Conservation (phyloP, 1,284 basidiomycete genomes). For the Fomes fomentarius region DNA sequence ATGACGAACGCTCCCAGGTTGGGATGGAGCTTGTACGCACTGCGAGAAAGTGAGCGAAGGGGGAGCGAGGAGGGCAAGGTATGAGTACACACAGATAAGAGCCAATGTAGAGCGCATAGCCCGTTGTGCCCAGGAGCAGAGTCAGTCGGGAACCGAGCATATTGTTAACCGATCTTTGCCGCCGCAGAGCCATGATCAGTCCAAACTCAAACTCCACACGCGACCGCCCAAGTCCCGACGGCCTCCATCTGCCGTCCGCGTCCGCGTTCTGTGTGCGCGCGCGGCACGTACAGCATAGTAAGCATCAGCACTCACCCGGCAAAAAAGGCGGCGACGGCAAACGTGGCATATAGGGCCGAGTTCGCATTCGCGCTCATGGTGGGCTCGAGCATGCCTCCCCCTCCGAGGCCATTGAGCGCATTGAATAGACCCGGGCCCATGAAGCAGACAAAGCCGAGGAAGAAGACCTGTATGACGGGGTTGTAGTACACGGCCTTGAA, state of each 20-base stretch:
- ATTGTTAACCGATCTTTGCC: conserved; percentile 76
- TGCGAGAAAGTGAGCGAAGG: conserved; percentile 31
- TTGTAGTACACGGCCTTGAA: conserved; percentile 41
- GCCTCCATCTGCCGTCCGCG: too few species aligned
- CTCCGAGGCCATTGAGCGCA: conserved; percentile 65
- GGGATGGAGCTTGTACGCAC: conserved; percentile 69
- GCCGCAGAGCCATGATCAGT: conserved; percentile 2
- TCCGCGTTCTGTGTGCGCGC: too few species aligned
- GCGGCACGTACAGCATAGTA: too few species aligned
- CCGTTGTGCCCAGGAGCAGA: conserved; percentile 69
- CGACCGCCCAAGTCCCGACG: too few species aligned
- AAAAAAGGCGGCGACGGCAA: conserved; percentile 66
- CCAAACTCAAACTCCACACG: background rate
- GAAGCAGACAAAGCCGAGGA: conserved; percentile 71
- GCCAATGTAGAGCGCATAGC: conserved; percentile 76
- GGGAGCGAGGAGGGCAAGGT: background rate
- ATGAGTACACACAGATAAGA: conserved; percentile 61
- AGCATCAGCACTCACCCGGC: conserved; percentile 54
- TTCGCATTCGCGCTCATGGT: conserved; percentile 67
- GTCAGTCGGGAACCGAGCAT: conserved; percentile 75
- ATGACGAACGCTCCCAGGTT: conserved; percentile 69
- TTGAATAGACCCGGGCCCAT: conserved; percentile 63
- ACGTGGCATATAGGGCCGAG: conserved; percentile 69
- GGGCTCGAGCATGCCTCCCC: conserved; percentile 66
- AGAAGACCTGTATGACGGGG: conserved; percentile 47